phyloP scores from a whole-genome alignment of 202 grass and related monocot species.

The Schoenoplectus triqueter region DNA sequence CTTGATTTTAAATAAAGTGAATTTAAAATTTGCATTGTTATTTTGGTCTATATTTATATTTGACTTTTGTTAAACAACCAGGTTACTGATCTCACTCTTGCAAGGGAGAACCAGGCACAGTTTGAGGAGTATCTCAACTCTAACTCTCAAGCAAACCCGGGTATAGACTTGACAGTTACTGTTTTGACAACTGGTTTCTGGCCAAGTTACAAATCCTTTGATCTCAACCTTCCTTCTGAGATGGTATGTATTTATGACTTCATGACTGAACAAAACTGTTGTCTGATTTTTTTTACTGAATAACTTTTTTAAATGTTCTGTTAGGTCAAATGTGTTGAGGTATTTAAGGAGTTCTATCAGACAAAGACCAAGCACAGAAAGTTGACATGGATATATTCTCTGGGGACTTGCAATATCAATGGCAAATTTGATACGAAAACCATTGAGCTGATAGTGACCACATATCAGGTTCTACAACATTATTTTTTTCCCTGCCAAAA shows the following conservation, averaged over 20 bases:
- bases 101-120: constrained; percentile 82
- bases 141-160: constrained; percentile 60
- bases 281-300: not conserved
- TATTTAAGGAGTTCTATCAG: constrained; percentile 95
- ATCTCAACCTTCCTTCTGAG: constrained; percentile 93
- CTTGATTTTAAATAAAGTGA: constrained; percentile 36
- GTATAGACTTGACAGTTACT: constrained; percentile 87
- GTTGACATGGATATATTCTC: constrained; percentile 98
- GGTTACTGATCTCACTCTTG: constrained; percentile 85
- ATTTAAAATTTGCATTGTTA: constrained; percentile 1
- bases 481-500: not conserved
- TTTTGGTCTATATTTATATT: constrained; percentile 56
- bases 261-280: not conserved
- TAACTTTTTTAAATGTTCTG: constrained; percentile 12
- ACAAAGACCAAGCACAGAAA: constrained; percentile 99
- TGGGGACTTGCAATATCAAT: constrained; percentile 95
- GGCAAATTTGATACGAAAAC: constrained; percentile 85
- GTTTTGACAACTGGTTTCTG: constrained; percentile 97
- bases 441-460: constrained; percentile 94
- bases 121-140: constrained; percentile 74
- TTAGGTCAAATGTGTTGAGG: constrained; percentile 97
- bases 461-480: constrained; percentile 72
- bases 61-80: constrained; percentile 62
- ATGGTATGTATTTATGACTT: constrained; percentile 63
- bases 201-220: constrained; percentile 98